phyloP scores from a whole-genome alignment of 139 green algal species.

The Asterochloris sp. region DNA sequence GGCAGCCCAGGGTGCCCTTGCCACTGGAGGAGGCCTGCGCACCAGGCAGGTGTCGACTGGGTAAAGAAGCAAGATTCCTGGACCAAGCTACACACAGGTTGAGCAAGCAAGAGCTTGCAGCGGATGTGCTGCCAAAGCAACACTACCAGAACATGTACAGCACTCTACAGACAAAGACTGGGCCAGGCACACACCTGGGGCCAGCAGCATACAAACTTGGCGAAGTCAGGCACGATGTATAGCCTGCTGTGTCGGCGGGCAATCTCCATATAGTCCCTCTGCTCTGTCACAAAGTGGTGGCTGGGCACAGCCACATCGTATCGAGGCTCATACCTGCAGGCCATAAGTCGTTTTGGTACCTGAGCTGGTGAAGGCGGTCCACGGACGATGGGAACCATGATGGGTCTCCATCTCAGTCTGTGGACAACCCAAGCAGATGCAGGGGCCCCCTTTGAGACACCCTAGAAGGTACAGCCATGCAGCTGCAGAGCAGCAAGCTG shows the following conservation, averaged over 20 bases:
- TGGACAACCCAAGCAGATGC: too few relatives aligned
- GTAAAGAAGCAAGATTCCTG: background rate
- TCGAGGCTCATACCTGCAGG: conserved; percentile 15
- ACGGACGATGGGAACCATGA: too few relatives aligned
- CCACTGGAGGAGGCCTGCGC: conserved; percentile 1
- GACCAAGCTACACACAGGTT: background rate
- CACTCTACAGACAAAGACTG: background rate
- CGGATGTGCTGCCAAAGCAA: background rate
- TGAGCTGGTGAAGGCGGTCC: too few relatives aligned
- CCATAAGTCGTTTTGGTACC: background rate
- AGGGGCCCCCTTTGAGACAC: too few relatives aligned
- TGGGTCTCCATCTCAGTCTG: too few relatives aligned
- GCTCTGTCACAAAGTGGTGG: conserved; percentile 22
- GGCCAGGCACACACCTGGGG: conserved; percentile 16
- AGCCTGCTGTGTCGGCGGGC: conserved; percentile 42
- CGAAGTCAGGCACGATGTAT: conserved; percentile 46
- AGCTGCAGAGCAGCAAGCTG: too few relatives aligned
- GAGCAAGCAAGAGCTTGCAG: background rate
- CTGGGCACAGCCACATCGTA: conserved; percentile 31
- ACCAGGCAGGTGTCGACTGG: background rate
- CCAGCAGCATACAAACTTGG: conserved; percentile 39
- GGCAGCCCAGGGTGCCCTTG: conserved; percentile 32
- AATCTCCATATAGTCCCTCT: conserved; percentile 47
- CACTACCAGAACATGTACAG: background rate
- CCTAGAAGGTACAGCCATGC: too few relatives aligned